These are phyloP conservation scores for Ganoderma lingzhi DNA, from an alignment of 1,284 basidiomycete genomes.

Conservation along the genomic window DNA sequence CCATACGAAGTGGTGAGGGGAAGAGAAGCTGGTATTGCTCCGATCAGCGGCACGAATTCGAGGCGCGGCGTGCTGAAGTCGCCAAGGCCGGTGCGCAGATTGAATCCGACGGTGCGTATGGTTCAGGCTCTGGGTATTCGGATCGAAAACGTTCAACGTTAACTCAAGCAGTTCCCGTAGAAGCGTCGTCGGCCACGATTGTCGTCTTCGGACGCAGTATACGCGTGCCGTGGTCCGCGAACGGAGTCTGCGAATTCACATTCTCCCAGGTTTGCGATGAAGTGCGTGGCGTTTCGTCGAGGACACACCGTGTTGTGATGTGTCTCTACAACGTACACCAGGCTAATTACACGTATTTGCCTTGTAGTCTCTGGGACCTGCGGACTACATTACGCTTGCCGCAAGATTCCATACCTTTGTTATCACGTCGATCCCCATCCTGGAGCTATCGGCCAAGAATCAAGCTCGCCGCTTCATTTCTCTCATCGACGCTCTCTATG, in stretches of 20 bases:
- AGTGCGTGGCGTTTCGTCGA: slow-evolving; percentile 42
- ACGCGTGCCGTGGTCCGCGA: slow-evolving; percentile 54
- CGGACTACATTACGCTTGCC: slow-evolving; percentile 75
- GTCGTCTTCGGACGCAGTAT: slow-evolving; percentile 57
- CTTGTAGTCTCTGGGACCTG: slow-evolving; percentile 64
- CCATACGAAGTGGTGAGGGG: slow-evolving; percentile 30
- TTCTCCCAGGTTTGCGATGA: slow-evolving; percentile 72
- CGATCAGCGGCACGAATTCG: slow-evolving; percentile 40
- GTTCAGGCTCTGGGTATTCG: slow-evolving; percentile 12
- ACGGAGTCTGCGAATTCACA: slow-evolving; percentile 57
- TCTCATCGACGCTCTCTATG: slow-evolving; percentile 73
- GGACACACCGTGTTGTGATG: background rate
- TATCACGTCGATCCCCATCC: slow-evolving; percentile 65
- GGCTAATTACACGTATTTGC: slow-evolving; percentile 1
- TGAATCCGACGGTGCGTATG: slow-evolving; percentile 12
- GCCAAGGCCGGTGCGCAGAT: background rate
- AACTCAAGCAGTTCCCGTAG: slow-evolving; percentile 17
- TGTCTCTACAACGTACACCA: background rate
- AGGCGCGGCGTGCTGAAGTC: slow-evolving; percentile 25
- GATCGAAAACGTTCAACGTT: slow-evolving; percentile 2
- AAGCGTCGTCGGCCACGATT: slow-evolving; percentile 23
- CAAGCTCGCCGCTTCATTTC: slow-evolving; percentile 78
- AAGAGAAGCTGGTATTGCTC: slow-evolving; percentile 46
- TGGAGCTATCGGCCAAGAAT: slow-evolving; percentile 69
- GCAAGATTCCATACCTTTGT: slow-evolving; percentile 65